These are phyloP conservation scores for Rosa hybrid DNA, from an alignment of 331 rosid species.

Conservation along the genomic window DNA sequence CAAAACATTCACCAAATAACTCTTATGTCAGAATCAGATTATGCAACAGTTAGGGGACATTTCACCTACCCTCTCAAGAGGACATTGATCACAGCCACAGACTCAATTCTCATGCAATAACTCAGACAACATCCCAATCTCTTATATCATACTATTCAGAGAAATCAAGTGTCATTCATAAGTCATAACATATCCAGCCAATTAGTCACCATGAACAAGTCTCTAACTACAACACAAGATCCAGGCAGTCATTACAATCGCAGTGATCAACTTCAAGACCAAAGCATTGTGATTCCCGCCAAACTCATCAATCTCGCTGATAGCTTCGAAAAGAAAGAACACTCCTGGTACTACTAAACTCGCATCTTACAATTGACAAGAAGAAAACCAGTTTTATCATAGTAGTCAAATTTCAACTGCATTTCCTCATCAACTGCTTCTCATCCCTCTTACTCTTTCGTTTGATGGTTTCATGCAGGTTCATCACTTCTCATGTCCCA, in stretches of 20 bases:
- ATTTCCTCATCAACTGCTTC: constrained; percentile 12
- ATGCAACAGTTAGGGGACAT: constrained; percentile 30
- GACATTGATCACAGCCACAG: constrained; percentile 53
- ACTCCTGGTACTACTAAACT: constrained; percentile 52
- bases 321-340: constrained; percentile 52
- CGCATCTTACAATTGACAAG: background rate
- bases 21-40: constrained; percentile 15
- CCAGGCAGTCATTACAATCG: constrained; percentile 34
- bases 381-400: background rate
- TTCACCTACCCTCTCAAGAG: constrained; percentile 51
- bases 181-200: constrained; percentile 28
- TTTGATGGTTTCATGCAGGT: constrained; percentile 59
- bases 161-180: constrained; percentile 14
- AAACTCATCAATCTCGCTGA: constrained; percentile 47
- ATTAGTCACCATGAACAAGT: constrained; percentile 45
- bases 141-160: constrained; percentile 24
- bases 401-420: background rate
- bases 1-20: constrained; percentile 24
- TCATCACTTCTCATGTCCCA: constrained; percentile 72
- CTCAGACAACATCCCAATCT: constrained; percentile 16
- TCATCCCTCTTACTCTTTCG: constrained; percentile 2
- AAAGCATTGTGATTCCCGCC: constrained; percentile 63
- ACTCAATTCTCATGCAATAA: constrained; percentile 70
- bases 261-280: constrained; percentile 46
- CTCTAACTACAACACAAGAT: constrained; percentile 44